These are phyloP conservation scores for Bipolaris cookei DNA, from an alignment of 2,329 filamentous ascomycete genomes.

Conservation along the genomic window DNA sequence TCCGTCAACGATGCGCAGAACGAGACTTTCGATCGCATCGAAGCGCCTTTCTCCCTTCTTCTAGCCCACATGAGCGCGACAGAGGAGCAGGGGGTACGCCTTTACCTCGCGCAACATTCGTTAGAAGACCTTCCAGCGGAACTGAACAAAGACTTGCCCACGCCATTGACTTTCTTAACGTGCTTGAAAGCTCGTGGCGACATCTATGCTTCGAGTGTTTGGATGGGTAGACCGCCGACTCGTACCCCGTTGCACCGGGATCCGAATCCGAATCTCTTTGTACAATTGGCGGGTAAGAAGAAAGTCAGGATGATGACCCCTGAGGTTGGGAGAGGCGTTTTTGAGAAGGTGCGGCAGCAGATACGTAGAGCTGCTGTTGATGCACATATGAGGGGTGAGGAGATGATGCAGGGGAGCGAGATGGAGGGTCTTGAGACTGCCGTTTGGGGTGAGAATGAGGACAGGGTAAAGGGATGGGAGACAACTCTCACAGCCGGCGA, in stretches of 20 bases:
- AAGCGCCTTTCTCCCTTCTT: slow-evolving; percentile 70
- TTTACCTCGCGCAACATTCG: slow-evolving; percentile 87
- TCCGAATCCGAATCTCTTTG: slow-evolving; percentile 91
- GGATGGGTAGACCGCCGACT: slow-evolving; percentile 85
- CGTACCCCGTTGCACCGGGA: slow-evolving; percentile 91
- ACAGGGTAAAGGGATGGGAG: slow-evolving; percentile 31
- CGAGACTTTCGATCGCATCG: slow-evolving; percentile 62
- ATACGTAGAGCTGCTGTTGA: slow-evolving; percentile 53
- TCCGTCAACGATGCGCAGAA: slow-evolving; percentile 21
- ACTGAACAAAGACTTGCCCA: slow-evolving; percentile 70
- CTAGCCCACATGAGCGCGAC: slow-evolving; percentile 57
- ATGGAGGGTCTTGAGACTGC: slow-evolving; percentile 68
- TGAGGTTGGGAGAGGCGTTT: slow-evolving; percentile 67
- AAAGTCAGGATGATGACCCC: slow-evolving; percentile 74
- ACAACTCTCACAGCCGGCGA: slow-evolving; percentile 68
- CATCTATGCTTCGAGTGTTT: slow-evolving; percentile 85
- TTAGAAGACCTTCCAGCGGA: slow-evolving; percentile 69
- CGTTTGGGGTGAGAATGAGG: slow-evolving; percentile 67
- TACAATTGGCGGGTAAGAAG: slow-evolving; percentile 79
- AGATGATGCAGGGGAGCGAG: slow-evolving; percentile 90
- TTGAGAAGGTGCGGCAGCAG: slow-evolving; percentile 54
- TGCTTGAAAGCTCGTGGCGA: slow-evolving; percentile 72
- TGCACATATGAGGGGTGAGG: slow-evolving; percentile 70
- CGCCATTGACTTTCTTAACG: slow-evolving; percentile 65
- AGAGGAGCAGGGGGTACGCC: slow-evolving; percentile 45